Conservation (phyloP, 768 basidiomycete genomes). For the Suillus sp. region DNA sequence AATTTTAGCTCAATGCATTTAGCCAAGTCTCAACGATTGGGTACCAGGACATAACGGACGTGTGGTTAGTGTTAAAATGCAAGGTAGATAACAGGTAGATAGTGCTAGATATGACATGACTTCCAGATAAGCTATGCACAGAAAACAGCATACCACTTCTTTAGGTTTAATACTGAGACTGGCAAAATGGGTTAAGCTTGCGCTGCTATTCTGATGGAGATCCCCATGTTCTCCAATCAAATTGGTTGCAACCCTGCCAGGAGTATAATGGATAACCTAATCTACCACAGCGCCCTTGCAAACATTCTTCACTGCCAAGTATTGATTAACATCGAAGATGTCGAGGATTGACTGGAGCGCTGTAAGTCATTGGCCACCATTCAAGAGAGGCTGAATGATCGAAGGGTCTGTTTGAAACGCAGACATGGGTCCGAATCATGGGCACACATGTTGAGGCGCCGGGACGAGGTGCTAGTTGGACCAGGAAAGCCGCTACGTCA, state of each 20-base stretch:
- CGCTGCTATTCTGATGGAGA: not conserved
- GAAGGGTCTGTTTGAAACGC: not conserved
- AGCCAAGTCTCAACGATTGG: not conserved
- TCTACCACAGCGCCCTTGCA: not conserved
- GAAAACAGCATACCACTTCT: not conserved
- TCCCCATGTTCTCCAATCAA: not conserved
- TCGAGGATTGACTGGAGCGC: not conserved
- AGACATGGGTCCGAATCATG: not conserved
- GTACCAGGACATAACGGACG: not conserved
- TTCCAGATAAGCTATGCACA: not conserved
- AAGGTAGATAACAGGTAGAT: not conserved
- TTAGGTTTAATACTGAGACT: not conserved
- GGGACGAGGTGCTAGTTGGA: not conserved
- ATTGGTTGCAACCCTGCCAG: not conserved
- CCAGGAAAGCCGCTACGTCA: not conserved
- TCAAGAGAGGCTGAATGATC: not conserved
- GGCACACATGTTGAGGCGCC: not conserved
- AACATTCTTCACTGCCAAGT: not conserved
- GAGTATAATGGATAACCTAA: not conserved
- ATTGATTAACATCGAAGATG: not conserved
- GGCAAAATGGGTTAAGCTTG: not conserved
- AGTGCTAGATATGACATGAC: not conserved
- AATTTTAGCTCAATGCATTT: not conserved
- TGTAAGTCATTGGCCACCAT: not conserved
- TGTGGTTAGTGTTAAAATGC: not conserved